Evolutionary conservation across 768 basidiomycete species (phyloP).

Genomic region (Leucosporidium yakuticum): DNA sequence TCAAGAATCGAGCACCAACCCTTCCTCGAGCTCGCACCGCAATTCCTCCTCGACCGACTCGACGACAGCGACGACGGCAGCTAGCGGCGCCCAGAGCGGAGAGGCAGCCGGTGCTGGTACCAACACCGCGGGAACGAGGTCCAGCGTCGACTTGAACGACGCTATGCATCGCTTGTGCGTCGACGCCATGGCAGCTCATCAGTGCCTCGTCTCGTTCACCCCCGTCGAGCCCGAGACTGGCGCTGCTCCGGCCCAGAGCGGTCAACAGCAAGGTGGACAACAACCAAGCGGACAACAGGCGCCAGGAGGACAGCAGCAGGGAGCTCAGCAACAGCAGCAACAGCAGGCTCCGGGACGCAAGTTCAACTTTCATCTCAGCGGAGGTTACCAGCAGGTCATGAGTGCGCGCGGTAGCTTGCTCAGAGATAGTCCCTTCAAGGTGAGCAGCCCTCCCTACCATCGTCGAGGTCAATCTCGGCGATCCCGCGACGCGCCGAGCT

Average conservation of each 20-base stretch:
- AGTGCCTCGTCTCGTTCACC: constrained; percentile 75
- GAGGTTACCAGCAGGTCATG: constrained; percentile 89
- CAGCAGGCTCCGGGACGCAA: constrained; percentile 21
- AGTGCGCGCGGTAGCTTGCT: constrained; percentile 78
- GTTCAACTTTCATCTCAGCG: constrained; percentile 84
- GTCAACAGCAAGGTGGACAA: neutral
- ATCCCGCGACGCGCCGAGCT: neutral
- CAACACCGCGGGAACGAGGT: neutral
- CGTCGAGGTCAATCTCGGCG: neutral
- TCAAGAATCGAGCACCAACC: neutral
- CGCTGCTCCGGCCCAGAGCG: neutral
- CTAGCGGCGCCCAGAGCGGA: neutral
- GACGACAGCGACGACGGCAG: constrained; percentile 43
- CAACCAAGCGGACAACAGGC: neutral
- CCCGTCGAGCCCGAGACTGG: constrained; percentile 53
- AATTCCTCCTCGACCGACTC: neutral
- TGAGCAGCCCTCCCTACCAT: neutral
- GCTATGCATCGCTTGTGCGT: constrained; percentile 71
- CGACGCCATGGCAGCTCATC: constrained; percentile 72
- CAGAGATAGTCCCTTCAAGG: constrained; percentile 78
- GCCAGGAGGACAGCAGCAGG: neutral
- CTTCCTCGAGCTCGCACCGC: neutral
- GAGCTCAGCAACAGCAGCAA: neutral
- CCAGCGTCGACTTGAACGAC: constrained; percentile 47
- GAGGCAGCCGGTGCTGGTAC: neutral